phyloP scores from a whole-genome alignment of 1,284 basidiomycete species.

The Wolfiporia cocos region DNA sequence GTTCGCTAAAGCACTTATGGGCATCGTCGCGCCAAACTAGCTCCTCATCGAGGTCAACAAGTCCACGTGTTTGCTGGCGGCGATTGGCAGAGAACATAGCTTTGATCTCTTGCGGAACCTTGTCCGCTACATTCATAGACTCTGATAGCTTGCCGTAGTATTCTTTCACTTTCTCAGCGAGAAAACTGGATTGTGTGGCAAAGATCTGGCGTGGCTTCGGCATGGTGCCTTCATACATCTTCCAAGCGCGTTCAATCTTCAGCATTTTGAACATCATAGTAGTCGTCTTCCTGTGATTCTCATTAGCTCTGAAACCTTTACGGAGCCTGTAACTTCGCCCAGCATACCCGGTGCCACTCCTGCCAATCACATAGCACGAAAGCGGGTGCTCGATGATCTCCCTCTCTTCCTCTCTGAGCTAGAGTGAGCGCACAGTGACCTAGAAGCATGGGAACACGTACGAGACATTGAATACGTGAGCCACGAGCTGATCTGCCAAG shows the following conservation, averaged over 20 bases:
- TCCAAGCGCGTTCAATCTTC: constrained; percentile 49
- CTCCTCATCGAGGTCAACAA: constrained; percentile 47
- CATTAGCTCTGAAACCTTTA: constrained; percentile 3
- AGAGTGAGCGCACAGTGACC: too few relatives aligned
- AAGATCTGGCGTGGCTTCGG: constrained; percentile 56
- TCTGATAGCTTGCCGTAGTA: constrained; percentile 51
- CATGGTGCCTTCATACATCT: constrained; percentile 24
- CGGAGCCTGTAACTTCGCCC: too few relatives aligned
- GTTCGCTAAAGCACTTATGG: constrained; percentile 48
- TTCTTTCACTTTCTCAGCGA: constrained; percentile 63
- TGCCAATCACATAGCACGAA: constrained; percentile 65
- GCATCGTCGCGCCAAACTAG: constrained; percentile 37
- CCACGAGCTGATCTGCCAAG: constrained; percentile 36
- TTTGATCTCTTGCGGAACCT: constrained; percentile 32
- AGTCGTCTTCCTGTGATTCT: constrained; percentile 57
- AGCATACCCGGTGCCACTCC: constrained; percentile 68
- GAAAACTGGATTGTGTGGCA: constrained; percentile 61
- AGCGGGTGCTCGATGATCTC: constrained; percentile 52
- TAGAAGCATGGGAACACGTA: constrained; percentile 32
- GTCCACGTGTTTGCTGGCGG: constrained; percentile 25
- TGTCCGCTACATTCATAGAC: constrained; percentile 36
- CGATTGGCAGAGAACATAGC: constrained; percentile 17
- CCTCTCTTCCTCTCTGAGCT: constrained; percentile 48
- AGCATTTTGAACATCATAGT: constrained; percentile 74
- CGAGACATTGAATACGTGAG: constrained; percentile 49